Percentiles rank a stretch among this genome's conserved stretches.
These are phyloP conservation scores for Colletotrichum sp. DNA, from an alignment of 2,329 filamentous ascomycete species.

Conservation along the genomic window DNA sequence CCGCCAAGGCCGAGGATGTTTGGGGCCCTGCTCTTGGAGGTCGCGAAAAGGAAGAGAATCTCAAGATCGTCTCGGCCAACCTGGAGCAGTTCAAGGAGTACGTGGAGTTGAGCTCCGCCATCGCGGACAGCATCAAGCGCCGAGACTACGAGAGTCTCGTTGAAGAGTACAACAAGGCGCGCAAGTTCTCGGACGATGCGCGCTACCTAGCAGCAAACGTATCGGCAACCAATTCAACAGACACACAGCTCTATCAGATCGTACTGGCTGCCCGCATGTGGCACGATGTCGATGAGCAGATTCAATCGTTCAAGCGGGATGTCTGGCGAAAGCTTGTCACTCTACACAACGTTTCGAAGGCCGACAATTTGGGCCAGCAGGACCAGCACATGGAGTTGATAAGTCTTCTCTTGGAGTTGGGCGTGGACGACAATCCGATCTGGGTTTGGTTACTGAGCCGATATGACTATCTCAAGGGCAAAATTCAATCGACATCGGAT, in stretches of 20 bases:
- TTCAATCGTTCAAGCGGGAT: slow-evolving; percentile 86
- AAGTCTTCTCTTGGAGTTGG: slow-evolving; percentile 85
- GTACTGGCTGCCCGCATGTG: slow-evolving; percentile 92
- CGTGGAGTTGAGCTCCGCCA: slow-evolving; percentile 78
- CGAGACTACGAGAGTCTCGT: slow-evolving; percentile 89
- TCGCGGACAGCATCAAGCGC: slow-evolving; percentile 86
- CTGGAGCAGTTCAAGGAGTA: slow-evolving; percentile 82
- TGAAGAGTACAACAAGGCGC: slow-evolving; percentile 85
- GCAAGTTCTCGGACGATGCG: slow-evolving; percentile 80
- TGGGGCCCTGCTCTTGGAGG: slow-evolving; percentile 95
- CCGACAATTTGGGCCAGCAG: slow-evolving; percentile 60
- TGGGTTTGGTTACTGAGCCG: slow-evolving; percentile 94
- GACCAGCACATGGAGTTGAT: slow-evolving; percentile 93
- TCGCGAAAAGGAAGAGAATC: slow-evolving; percentile 85
- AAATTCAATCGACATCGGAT: slow-evolving; percentile 80
- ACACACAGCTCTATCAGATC: slow-evolving; percentile 84
- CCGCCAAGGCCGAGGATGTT: slow-evolving; percentile 93
- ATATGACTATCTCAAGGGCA: slow-evolving; percentile 87
- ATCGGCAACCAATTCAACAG: slow-evolving; percentile 65
- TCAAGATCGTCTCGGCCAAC: slow-evolving; percentile 78
- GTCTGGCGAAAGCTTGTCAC: slow-evolving; percentile 83
- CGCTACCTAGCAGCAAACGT: slow-evolving; percentile 65
- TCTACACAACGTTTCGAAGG: slow-evolving; percentile 62
- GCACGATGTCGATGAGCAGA: slow-evolving; percentile 88
- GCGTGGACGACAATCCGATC: slow-evolving; percentile 94